Conservation (phyloP, 495 filamentous ascomycete species). For the Penicillium tannophilum region DNA sequence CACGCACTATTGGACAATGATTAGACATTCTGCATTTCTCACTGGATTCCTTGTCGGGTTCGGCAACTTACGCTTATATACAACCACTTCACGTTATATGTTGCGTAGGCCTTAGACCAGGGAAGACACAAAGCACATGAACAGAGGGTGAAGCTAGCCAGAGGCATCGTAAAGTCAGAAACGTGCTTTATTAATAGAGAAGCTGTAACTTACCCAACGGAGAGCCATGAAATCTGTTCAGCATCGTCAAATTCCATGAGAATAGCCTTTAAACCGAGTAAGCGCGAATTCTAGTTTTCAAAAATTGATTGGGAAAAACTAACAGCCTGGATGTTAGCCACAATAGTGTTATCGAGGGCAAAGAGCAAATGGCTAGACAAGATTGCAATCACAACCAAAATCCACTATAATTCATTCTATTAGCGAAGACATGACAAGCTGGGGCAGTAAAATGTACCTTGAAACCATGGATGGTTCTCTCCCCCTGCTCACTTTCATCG, state of each 20-base stretch:
- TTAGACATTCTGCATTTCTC: neutral
- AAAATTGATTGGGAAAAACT: constrained; percentile 36
- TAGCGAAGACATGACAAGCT: neutral
- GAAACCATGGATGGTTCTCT: neutral
- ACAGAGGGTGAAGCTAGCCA: constrained; percentile 33
- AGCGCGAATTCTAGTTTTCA: constrained; percentile 36
- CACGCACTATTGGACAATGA: constrained; percentile 17
- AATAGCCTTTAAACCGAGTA: constrained; percentile 37
- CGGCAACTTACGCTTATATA: neutral
- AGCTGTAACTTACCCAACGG: neutral
- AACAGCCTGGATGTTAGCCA: constrained; percentile 56
- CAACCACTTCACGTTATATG: neutral
- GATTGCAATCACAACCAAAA: constrained; percentile 1
- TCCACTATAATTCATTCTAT: too few species aligned
- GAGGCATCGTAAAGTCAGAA: constrained; percentile 43
- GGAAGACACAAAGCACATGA: constrained; percentile 17
- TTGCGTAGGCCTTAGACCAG: constrained; percentile 42
- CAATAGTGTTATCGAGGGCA: constrained; percentile 60
- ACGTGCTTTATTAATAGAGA: neutral
- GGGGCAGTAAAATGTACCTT: neutral
- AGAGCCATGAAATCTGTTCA: neutral
- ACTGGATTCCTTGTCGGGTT: neutral
- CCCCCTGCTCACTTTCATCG: neutral
- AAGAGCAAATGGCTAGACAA: constrained; percentile 45
- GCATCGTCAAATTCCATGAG: neutral